Conservation (phyloP, 2,329 filamentous ascomycete genomes). For the Mycosphaerella arachidis region DNA sequence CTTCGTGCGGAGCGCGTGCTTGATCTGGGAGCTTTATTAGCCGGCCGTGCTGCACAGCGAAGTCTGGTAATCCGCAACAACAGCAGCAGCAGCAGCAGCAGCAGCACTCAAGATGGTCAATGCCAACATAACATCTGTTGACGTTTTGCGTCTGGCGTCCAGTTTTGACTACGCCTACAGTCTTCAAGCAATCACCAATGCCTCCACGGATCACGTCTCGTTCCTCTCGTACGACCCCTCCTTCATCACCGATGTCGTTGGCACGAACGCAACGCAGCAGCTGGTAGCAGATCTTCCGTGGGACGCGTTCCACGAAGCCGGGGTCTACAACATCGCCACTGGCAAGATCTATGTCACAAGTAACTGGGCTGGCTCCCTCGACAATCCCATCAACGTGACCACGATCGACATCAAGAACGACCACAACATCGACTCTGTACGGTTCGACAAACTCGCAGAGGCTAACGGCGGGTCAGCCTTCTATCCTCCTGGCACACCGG, state of each 20-base stretch:
- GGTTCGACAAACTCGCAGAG: slow-evolving; percentile 27
- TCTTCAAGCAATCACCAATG: slow-evolving; percentile 27
- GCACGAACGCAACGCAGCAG: slow-evolving; percentile 27
- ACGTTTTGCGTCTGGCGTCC: slow-evolving; percentile 29
- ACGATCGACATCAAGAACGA: slow-evolving; percentile 29
- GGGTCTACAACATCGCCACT: slow-evolving; percentile 32
- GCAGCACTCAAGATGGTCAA: slow-evolving; percentile 26
- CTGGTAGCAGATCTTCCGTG: slow-evolving; percentile 25
- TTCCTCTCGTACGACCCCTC: slow-evolving; percentile 29
- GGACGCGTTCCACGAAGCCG: slow-evolving; percentile 39
- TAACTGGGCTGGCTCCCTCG: slow-evolving; percentile 34
- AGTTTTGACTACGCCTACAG: slow-evolving; percentile 31
- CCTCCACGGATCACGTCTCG: slow-evolving; percentile 28
- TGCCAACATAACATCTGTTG: slow-evolving; percentile 29
- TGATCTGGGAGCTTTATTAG: background rate
- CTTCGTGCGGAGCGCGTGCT: background rate
- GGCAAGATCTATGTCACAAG: slow-evolving; percentile 42
- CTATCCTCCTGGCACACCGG: slow-evolving; percentile 30
- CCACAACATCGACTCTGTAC: slow-evolving; percentile 26
- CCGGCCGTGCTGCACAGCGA: background rate
- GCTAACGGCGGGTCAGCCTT: slow-evolving; percentile 31
- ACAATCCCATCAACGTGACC: slow-evolving; percentile 35
- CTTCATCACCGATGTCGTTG: slow-evolving; percentile 31
- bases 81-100: background rate
- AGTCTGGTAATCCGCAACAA: background rate